Percentiles rank a stretch among this genome's conserved stretches.
Evolutionary conservation across 2,329 filamentous ascomycete species (phyloP).

Genomic region (Colletotrichum salicis): DNA sequence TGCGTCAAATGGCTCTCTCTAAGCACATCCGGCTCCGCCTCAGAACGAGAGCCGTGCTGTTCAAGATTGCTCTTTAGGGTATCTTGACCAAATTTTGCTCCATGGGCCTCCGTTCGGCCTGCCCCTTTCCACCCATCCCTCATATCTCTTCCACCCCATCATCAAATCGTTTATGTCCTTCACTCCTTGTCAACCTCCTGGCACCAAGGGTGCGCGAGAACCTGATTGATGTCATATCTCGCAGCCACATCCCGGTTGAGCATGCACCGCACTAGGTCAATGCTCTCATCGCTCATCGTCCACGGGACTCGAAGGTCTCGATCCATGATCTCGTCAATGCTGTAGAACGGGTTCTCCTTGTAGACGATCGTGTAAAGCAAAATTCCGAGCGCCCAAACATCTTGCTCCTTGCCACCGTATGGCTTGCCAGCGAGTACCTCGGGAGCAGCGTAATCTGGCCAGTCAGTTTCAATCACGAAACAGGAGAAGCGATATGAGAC

Average conservation of each 20-base stretch:
- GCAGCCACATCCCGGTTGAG: slow-evolving; percentile 87
- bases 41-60: slow-evolving; percentile 24
- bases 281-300: slow-evolving; percentile 88
- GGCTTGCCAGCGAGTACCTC: slow-evolving; percentile 93
- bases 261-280: slow-evolving; percentile 92
- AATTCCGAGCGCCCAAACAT: slow-evolving; percentile 97
- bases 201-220: slow-evolving; percentile 90
- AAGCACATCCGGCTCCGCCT: slow-evolving; percentile 22
- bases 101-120: not conserved
- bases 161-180: slow-evolving; percentile 14
- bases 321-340: slow-evolving; percentile 99
- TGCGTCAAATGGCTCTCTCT: slow-evolving; percentile 33
- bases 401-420: slow-evolving; percentile 95
- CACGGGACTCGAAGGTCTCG: slow-evolving; percentile 93
- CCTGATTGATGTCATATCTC: slow-evolving; percentile 86
- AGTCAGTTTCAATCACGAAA: not conserved
- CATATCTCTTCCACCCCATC: slow-evolving; percentile 15
- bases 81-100: slow-evolving; percentile 35
- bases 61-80: slow-evolving; percentile 36
- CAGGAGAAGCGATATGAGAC: slow-evolving; percentile 43
- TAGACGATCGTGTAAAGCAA: slow-evolving; percentile 98
- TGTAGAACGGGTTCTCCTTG: slow-evolving; percentile 99
- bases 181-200: slow-evolving; percentile 37
- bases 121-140: not conserved
- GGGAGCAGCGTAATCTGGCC: slow-evolving; percentile 93